Percentiles rank a stretch among this genome's conserved stretches.
These are phyloP conservation scores for Cryptococcus wingfieldii DNA, from an alignment of 1,284 basidiomycete genomes.

Conservation along the genomic window DNA sequence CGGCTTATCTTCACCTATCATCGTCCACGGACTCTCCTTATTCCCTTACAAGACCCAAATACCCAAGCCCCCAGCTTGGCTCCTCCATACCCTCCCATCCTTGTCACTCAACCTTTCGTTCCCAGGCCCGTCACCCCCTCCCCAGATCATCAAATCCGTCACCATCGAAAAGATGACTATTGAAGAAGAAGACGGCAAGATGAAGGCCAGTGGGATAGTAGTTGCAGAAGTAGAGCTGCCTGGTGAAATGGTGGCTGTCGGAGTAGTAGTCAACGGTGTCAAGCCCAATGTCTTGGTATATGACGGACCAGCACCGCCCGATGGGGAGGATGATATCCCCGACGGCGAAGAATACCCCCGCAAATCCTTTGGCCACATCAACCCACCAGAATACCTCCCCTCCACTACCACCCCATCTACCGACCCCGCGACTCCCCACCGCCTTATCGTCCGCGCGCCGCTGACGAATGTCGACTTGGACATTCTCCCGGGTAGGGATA, in stretches of 20 bases:
- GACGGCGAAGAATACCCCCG: slow-evolving; percentile 16
- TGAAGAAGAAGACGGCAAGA: slow-evolving; percentile 32
- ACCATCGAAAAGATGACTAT: slow-evolving; percentile 47
- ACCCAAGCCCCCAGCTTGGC: slow-evolving; percentile 30
- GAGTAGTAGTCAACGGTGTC: slow-evolving; percentile 36
- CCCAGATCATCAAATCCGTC: slow-evolving; percentile 42
- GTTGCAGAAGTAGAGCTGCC: slow-evolving; percentile 43
- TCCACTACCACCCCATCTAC: slow-evolving; percentile 18
- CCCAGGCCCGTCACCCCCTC: slow-evolving; percentile 40
- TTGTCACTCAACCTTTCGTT: slow-evolving; percentile 36
- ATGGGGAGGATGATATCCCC: slow-evolving; percentile 11
- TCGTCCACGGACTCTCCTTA: slow-evolving; percentile 33
- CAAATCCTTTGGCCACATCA: slow-evolving; percentile 29
- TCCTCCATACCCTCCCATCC: slow-evolving; percentile 29
- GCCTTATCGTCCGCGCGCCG: slow-evolving; percentile 40
- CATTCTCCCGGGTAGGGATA: slow-evolving; percentile 41
- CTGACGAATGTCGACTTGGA: slow-evolving; percentile 39
- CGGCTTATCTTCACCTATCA: slow-evolving; percentile 37
- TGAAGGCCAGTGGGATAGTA: slow-evolving; percentile 41
- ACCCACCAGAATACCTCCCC: slow-evolving; percentile 24
- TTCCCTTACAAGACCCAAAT: slow-evolving; percentile 6
- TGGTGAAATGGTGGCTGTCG: slow-evolving; percentile 25
- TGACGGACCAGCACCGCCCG: slow-evolving; percentile 34
- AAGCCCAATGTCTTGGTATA: slow-evolving; percentile 45
- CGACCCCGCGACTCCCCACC: slow-evolving; percentile 22